These are phyloP conservation scores for Lachancea sp. DNA, from an alignment of 805 yeast species.

Conservation along the genomic window DNA sequence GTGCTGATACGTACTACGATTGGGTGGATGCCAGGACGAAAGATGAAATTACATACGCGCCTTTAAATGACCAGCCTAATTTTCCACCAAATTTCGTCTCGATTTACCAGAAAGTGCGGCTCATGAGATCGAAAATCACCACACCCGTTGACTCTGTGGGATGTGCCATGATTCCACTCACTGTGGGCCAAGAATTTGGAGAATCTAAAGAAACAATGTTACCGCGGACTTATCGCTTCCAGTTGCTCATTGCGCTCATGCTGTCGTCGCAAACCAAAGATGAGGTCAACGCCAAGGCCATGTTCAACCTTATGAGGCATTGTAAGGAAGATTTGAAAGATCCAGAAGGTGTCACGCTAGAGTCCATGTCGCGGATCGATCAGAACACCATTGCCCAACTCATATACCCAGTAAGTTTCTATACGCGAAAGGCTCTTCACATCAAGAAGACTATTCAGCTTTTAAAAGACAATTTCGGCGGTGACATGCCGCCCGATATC, in stretches of 20 bases:
- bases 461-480: conserved; percentile 42
- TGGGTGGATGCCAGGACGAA: conserved; percentile 23
- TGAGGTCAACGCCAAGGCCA: conserved; percentile 71
- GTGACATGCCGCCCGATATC: conserved; percentile 69
- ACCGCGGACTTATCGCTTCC: conserved; percentile 51
- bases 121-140: conserved; percentile 56
- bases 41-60: conserved; percentile 14
- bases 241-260: conserved; percentile 73
- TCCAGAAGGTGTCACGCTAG: conserved; percentile 49
- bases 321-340: conserved; percentile 36
- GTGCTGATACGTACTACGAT: conserved; percentile 24
- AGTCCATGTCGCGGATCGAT: conserved; percentile 44
- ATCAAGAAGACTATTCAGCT: conserved; percentile 56
- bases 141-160: conserved; percentile 91
- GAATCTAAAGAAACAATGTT: conserved; percentile 22
- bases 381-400: conserved; percentile 55
- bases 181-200: conserved; percentile 30
- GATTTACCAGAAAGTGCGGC: conserved; percentile 53
- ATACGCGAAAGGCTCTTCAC: conserved; percentile 66
- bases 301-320: conserved; percentile 49
- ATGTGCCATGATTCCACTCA: conserved; percentile 54
- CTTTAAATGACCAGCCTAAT: conserved; percentile 5
- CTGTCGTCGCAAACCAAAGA: conserved; percentile 90
- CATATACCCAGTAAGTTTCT: conserved; percentile 84
- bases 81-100: conserved; percentile 45